Base-by-base conservation (phyloP, 129 eudicot species). In the Escallonia herrerae region DNA sequence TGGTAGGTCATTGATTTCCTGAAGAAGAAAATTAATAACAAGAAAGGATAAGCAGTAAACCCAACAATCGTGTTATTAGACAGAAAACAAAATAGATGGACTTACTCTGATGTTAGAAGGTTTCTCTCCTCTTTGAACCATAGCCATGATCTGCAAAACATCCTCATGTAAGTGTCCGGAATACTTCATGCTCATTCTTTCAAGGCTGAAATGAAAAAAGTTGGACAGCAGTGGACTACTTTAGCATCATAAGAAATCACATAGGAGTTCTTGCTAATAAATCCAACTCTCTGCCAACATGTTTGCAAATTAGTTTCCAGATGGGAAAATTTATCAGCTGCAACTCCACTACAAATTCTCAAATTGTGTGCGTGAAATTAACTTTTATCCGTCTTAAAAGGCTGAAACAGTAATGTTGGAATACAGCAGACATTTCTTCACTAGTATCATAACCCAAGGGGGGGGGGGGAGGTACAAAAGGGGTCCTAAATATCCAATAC, bases 61-160 rank as follows among this genome's bases (percentile, higher is more conserved):
- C 60, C 6, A 11, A 51, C 37, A 61, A 70, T 3, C 40, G 51
- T 8, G 15, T 52, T 42, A 58, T 60, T 70, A 4, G 11, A 47
- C 8, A 42, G 53, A 67, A 43, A 38, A 3, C 38, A 43, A 9
- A 44, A 41, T 11, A 33, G 5, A 39, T 14, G 66, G 51, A 60
- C 70, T 77, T 81, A 93, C 99, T 65, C 90, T 82, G 67, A 93
- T 80, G 74, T 93, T 88, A 45, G 96, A 71, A 46, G 99, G 99
- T 69, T 71, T 86, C 79, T 88, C 99, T 74, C 99, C 99, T 83
- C 99, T 86, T 81, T 89, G 91, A 71, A 86, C 77, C 99, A 88
- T 93, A 38, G 80, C 78, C 93, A 93, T 86, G 51, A 88, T 89
- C 99, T 93, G 87, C 75, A 78, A 65, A 53, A 66, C 3, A 59